Base-by-base conservation (phyloP, 495 filamentous ascomycete genomes). In the Hypoxylon perforatum region DNA sequence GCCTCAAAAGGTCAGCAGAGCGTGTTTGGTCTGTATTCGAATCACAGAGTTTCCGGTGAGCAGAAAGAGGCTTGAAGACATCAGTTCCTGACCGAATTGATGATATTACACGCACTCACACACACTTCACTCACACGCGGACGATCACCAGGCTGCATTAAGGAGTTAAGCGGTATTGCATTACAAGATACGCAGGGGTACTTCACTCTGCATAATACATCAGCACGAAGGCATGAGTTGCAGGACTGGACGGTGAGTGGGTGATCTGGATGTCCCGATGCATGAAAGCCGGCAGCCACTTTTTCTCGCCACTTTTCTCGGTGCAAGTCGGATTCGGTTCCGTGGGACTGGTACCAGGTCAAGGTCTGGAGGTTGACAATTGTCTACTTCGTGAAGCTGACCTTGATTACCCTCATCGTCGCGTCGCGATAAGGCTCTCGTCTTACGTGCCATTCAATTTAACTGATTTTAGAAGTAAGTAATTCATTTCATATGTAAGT, bases 1-100 rank as follows among this genome's bases (percentile, higher is more conserved):
- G 87, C 85, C 44, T 65, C 82, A 3, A 81, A 81, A 65, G 81
- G 86, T 11, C 90, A 92, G 75, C 78, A 78, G 68, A 90, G 88
- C 76, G 85, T 93, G 46, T 77, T 79, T 57, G 80, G 75, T 4
- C 79, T 86, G 69, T 86, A 85, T 48, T 72, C 74, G 48, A 71
- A 63, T 38, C 15, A 41, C n/a, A 44, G 65, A 46, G 39, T 15
- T 35, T 12, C 58, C 22, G 5, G 55, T 12, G 48, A 28, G 15
- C 8, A 36, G 12, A 41, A 35, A 6, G 45, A 61, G 19, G 61
- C 28, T 46, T 46, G 53, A 60, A 9, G 42, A 33, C 46, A 61
- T 33, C 47, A 30, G 22, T 17, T 9, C n/a, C 44, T 47, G 44
- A 30, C 33, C 17, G 61, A 46, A 25, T 49, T 64, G 42, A 69